phyloP scores from a whole-genome alignment of 1,284 basidiomycete species.

The Ganoderma lucidum region DNA sequence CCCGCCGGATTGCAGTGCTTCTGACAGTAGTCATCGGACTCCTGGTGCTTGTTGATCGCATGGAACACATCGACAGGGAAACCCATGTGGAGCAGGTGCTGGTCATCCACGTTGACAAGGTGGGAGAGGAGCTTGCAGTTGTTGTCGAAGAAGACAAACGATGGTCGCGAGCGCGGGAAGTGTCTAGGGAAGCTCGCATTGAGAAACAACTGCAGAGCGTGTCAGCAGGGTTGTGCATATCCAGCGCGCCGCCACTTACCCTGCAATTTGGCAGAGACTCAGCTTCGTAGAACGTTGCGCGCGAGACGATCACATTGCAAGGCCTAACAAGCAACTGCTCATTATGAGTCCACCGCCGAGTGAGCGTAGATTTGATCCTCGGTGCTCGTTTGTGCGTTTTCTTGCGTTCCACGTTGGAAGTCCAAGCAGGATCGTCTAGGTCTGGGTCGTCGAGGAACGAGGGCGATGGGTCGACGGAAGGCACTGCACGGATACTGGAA shows the following conservation, averaged over 20 bases:
- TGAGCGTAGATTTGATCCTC: slow-evolving; percentile 22
- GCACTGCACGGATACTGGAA: not conserved
- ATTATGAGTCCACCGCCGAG: slow-evolving; percentile 40
- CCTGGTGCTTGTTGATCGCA: slow-evolving; percentile 44
- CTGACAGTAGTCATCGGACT: slow-evolving; percentile 38
- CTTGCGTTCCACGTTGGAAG: not conserved
- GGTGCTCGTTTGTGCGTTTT: not conserved
- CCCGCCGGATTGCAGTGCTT: slow-evolving; percentile 42
- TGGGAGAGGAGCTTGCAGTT: slow-evolving; percentile 36
- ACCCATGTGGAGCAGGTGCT: slow-evolving; percentile 15
- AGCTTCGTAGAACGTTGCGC: slow-evolving; percentile 40
- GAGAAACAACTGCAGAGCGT: not conserved
- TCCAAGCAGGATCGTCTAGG: not conserved
- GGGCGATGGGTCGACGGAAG: not conserved
- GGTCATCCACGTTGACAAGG: not conserved
- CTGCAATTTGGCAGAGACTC: slow-evolving; percentile 26
- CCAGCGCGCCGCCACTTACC: not conserved
- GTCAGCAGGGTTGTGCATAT: not conserved
- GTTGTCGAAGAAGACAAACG: slow-evolving; percentile 41
- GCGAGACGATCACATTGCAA: slow-evolving; percentile 37
- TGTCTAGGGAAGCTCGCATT: not conserved
- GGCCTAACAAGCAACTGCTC: slow-evolving; percentile 40
- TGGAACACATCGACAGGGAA: slow-evolving; percentile 47
- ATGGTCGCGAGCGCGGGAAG: not conserved
- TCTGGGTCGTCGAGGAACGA: not conserved